These are phyloP conservation scores for Scheffersomyces stipitis DNA, from an alignment of 805 yeast species.

Conservation along the genomic window DNA sequence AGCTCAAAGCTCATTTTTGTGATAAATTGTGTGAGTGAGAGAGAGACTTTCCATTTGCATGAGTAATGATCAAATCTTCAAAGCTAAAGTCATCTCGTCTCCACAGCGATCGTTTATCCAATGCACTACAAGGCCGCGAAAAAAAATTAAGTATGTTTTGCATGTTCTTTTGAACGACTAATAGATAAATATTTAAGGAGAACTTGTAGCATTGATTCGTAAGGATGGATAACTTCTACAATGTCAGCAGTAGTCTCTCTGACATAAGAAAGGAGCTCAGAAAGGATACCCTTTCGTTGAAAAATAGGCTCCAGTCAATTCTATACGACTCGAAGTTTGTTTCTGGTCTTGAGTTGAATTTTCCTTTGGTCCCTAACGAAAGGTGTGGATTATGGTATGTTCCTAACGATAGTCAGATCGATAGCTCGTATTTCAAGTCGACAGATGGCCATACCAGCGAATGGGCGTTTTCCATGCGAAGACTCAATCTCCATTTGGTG, in stretches of 20 bases:
- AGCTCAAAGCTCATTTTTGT: too few relatives aligned
- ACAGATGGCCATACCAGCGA: constrained; percentile 87
- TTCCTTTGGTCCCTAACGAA: constrained; percentile 68
- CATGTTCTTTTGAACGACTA: too few relatives aligned
- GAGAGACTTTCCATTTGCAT: too few relatives aligned
- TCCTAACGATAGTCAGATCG: constrained; percentile 38
- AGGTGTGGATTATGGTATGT: constrained; percentile 89
- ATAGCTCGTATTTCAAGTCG: constrained; percentile 75
- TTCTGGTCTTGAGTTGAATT: constrained; percentile 13
- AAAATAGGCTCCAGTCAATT: constrained; percentile 72
- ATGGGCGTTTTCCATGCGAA: constrained; percentile 74
- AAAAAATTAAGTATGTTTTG: too few relatives aligned
- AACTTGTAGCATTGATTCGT: too few relatives aligned
- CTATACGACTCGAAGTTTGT: constrained; percentile 59
- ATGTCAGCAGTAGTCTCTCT: neutral
- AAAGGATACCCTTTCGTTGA: constrained; percentile 49
- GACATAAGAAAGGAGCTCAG: constrained; percentile 44
- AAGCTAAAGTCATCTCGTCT: too few relatives aligned
- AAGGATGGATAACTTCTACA: neutral
- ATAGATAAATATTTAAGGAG: too few relatives aligned
- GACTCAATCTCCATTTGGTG: constrained; percentile 73
- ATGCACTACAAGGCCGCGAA: too few relatives aligned
- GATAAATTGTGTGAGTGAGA: too few relatives aligned
- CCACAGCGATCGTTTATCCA: too few relatives aligned
- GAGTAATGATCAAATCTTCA: too few relatives aligned